Evolutionary conservation across 2,329 filamentous ascomycete genomes (phyloP), one percentile per base, ranked within the genome.

Genomic region (Phialophora chinensis): DNA sequence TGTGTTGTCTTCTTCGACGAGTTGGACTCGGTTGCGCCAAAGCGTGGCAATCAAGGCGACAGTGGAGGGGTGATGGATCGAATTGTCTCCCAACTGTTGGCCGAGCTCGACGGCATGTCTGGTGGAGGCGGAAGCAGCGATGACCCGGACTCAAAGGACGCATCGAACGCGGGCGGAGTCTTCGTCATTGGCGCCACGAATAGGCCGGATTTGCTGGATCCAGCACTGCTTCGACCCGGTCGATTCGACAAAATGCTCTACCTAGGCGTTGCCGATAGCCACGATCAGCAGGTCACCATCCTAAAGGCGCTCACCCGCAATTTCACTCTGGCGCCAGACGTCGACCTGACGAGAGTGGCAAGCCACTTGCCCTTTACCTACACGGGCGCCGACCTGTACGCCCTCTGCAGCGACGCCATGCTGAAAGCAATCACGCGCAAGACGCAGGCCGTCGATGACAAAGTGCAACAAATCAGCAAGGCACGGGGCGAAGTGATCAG

Each of bases 211-310:
- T 81, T 98, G 62, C 85, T 99, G 25, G 94, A 99, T 76, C 92
- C 92, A 70, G 95, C 94, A 4, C 82, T 99, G 65, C 83, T 98
- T 53, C 87, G 94, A 62, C 95, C 94, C 1, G 94, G 94, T 2
- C 86, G 94, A 66, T 98, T 99, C 77, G 95, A 99, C 77, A 98
- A 98, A 83, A 96, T 98, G 93, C 86, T 99, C 33, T 99, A 98
- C 75, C 84, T 99, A 12, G 95, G 95, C 42, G 93, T 99, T 8
- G 96, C 92, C 7, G 95, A 99, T 78, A 97, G 93, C 3, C 94
- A 98, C 74, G 91, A 96, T 20, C 98, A 98, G 82, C 95, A 99
- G 80, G 87, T 92, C 69, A 97, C 89, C 25, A 98, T 99, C 70
- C 81, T 99, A 75, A 92, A 98, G 77, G 95, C 95, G 1, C 81